A percentile compares a stretch with the other conserved stretches of the same genome.
These are phyloP conservation scores for Phyllosticta capitalensis DNA, from an alignment of 2,329 filamentous ascomycete species.

Conservation along the genomic window DNA sequence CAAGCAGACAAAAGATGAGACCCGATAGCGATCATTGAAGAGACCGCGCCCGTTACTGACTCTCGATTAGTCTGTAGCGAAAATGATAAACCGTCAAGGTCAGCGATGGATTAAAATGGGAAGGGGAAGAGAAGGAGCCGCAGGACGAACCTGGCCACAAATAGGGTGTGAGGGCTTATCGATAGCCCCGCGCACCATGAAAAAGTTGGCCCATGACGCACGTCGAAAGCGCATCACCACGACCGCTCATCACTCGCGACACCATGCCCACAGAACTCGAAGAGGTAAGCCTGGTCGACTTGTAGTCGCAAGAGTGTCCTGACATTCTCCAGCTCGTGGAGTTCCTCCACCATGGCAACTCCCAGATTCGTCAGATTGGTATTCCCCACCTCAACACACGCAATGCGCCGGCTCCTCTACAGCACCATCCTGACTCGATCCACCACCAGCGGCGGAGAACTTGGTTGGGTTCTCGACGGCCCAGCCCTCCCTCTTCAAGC, in stretches of 20 bases:
- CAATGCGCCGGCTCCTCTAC: constrained; percentile 17
- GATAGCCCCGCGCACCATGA: constrained; percentile 5
- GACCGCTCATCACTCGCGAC: neutral
- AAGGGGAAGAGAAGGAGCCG: neutral
- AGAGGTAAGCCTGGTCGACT: constrained; percentile 27
- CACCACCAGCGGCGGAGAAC: constrained; percentile 61
- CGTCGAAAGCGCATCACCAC: neutral
- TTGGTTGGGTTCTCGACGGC: constrained; percentile 73
- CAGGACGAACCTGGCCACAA: neutral
- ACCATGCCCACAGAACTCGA: constrained; percentile 42
- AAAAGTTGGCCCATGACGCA: constrained; percentile 11
- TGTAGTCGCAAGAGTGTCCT: neutral
- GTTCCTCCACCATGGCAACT: constrained; percentile 86
- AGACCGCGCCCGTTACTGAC: too few species aligned
- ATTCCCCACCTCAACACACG: constrained; percentile 16
- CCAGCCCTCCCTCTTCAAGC: constrained; percentile 76
- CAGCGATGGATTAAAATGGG: neutral
- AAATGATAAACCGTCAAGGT: too few species aligned
- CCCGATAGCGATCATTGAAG: neutral
- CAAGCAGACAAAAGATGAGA: neutral
- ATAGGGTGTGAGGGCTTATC: constrained; percentile 2
- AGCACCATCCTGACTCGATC: constrained; percentile 8
- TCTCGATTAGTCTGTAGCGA: too few species aligned
- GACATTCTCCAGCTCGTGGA: constrained; percentile 60
- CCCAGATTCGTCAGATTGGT: constrained; percentile 78